Percentiles rank a stretch among this genome's conserved stretches.
Conservation (phyloP, 164 flowering plant species). For the Saururus chinensis region DNA sequence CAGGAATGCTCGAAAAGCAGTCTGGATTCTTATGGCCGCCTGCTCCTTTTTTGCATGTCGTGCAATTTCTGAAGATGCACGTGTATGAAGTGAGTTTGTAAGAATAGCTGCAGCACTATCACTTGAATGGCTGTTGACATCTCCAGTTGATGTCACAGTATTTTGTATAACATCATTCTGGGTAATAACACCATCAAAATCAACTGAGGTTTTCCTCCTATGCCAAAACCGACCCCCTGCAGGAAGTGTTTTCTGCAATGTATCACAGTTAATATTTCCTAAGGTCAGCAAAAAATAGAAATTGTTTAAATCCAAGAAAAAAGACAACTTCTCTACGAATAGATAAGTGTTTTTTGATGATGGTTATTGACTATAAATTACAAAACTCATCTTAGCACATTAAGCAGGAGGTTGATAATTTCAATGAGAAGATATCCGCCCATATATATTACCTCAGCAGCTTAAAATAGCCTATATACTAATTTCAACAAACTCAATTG, state of each 20-base stretch:
- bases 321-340: neutral
- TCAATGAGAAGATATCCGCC: too few relatives aligned
- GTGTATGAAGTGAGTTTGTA: constrained; percentile 30
- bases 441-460: too few relatives aligned
- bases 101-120: constrained; percentile 30
- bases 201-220: constrained; percentile 50
- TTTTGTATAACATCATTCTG: constrained; percentile 29
- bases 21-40: constrained; percentile 82
- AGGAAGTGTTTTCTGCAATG: constrained; percentile 30
- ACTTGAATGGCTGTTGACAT: constrained; percentile 18
- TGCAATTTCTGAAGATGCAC: constrained; percentile 25
- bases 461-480: too few relatives aligned
- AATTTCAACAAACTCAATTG: too few relatives aligned
- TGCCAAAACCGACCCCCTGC: constrained; percentile 38
- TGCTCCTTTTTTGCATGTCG: constrained; percentile 39
- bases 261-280: neutral
- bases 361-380: too few relatives aligned
- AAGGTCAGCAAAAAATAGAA: neutral
- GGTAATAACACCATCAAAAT: constrained; percentile 24
- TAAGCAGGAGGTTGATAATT: too few relatives aligned
- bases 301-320: neutral
- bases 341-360: neutral
- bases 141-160: constrained; percentile 21
- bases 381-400: too few relatives aligned
- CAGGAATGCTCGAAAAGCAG: constrained; percentile 93